Conservation (phyloP, 2,329 filamentous ascomycete genomes). For the Raffaelea deltoideospora region DNA sequence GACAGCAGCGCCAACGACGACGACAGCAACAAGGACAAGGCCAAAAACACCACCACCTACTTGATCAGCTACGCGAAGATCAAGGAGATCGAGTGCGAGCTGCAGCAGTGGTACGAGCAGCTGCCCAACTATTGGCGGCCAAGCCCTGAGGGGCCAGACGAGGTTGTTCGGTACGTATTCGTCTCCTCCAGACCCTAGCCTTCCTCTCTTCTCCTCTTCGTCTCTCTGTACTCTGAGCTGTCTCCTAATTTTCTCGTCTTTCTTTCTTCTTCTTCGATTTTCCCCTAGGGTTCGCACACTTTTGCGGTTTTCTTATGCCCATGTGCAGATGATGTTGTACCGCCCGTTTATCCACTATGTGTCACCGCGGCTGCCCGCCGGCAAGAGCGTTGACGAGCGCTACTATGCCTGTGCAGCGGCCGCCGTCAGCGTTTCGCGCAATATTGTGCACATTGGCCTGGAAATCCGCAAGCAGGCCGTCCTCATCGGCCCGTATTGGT, state of each 20-base stretch:
- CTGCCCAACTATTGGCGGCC: conserved; percentile 67
- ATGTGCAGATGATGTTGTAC: conserved; percentile 72
- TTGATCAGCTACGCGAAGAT: conserved; percentile 48
- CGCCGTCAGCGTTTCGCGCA: conserved; percentile 46
- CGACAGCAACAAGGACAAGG: neutral
- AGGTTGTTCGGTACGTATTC: conserved; percentile 55
- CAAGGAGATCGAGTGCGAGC: conserved; percentile 47
- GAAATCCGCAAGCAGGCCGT: conserved; percentile 9
- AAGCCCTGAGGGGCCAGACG: conserved; percentile 57
- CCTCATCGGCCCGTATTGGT: conserved; percentile 74
- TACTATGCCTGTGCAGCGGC: conserved; percentile 60
- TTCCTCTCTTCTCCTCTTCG: neutral
- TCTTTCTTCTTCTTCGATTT: neutral
- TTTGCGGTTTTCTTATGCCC: conserved; percentile 64
- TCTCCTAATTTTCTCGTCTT: too few species aligned
- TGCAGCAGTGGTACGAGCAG: conserved; percentile 47
- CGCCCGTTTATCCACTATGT: conserved; percentile 74
- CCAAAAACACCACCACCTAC: conserved; percentile 34
- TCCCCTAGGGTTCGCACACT: conserved; percentile 52
- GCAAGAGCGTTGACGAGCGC: conserved; percentile 52
- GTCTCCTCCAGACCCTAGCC: too few species aligned
- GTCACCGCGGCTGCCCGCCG: conserved; percentile 43
- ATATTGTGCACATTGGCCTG: conserved; percentile 39
- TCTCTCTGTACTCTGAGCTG: neutral
- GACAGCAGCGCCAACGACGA: too few species aligned